Base-by-base conservation (phyloP, 1,139 yeast genomes). In the Hanseniaspora gamundiae region DNA sequence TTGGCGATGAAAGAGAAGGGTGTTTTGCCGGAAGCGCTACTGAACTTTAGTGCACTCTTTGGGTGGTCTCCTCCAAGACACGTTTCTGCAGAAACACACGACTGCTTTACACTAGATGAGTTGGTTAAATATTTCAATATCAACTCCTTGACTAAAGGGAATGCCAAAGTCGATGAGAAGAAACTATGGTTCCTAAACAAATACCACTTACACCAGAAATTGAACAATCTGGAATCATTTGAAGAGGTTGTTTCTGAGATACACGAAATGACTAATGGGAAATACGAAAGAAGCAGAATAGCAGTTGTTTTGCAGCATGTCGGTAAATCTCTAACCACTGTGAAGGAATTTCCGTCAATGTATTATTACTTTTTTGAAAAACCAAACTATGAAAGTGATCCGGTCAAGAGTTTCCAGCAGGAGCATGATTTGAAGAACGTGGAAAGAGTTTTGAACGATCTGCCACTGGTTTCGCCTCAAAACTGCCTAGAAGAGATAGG, bases 41-140 rank as follows among this genome's bases (percentile, higher is more conserved):
- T 85, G 11, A 93, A 91, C 55, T 91, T 86, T 60, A 82, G 82
- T 38, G 95, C 93, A 0, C 69, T 91, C 45, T 83, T 86, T 62
- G 99, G 99, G 0, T 91, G 98, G 98, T 73, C 95, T 2, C 93
- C 94, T 2, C 76, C 78, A 13, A 67, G 86, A 51, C 68, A 66
- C 30, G 52, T 56, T 14, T 68, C 72, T 14, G 76, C 80, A 3
- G 68, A 70, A 36, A 68, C 74, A 21, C 74, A 74, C 45, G 97
- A 91, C 52, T 68, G 80, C 4, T 72, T 79, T 67, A 56, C 68
- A 0, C 56, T 85, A 52, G 53, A 66, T 1, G 76, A 81, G 35
- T 63, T 87, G 44, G 73, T 70, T 11, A 52, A 67, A 21, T 49
- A 55, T 2, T 70, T 71, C 57, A 53, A 59, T 43, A 73, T 84